A percentile compares a stretch with the other conserved stretches of the same genome.
Conservation (phyloP, 768 basidiomycete genomes). For the Panus rudis region DNA sequence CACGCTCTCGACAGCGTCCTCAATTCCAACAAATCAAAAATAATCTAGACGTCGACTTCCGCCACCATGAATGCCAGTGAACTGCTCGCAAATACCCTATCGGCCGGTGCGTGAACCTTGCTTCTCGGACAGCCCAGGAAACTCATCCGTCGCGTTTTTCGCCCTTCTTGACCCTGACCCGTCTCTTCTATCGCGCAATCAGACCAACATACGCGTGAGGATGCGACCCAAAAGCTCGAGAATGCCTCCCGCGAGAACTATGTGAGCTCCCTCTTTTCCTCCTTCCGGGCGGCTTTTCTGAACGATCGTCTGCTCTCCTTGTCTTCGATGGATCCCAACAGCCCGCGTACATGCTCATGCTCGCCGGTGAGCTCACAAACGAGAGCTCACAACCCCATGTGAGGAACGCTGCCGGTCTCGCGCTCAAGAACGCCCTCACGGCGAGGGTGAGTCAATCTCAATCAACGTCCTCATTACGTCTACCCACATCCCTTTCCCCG, state of each 20-base stretch:
- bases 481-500: constrained; percentile 14
- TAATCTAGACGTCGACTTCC: no score
- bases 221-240: constrained; percentile 88
- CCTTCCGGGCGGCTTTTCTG: constrained; percentile 12
- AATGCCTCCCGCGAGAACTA: constrained; percentile 82
- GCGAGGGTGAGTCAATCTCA: constrained; percentile 66
- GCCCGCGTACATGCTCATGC: constrained; percentile 91
- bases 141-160: constrained; percentile 13
- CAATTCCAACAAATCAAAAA: no score
- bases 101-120: constrained; percentile 57
- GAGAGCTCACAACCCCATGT: constrained; percentile 65
- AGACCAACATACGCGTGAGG: constrained; percentile 89
- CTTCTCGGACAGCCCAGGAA: constrained; percentile 25
- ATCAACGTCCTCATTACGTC: constrained; percentile 1
- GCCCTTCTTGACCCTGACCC: constrained; percentile 13
- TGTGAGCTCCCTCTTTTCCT: constrained; percentile 34
- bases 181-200: constrained; percentile 12
- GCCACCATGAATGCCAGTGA: constrained; percentile 83
- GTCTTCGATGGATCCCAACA: constrained; percentile 27
- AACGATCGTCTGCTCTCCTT: constrained; percentile 5
- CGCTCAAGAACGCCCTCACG: constrained; percentile 90
- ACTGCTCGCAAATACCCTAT: constrained; percentile 89
- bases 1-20: no score
- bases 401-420: constrained; percentile 93
- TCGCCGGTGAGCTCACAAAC: constrained; percentile 78